Evolutionary conservation across 139 green algal species (phyloP).

Genomic region (Trebouxia sp.): DNA sequence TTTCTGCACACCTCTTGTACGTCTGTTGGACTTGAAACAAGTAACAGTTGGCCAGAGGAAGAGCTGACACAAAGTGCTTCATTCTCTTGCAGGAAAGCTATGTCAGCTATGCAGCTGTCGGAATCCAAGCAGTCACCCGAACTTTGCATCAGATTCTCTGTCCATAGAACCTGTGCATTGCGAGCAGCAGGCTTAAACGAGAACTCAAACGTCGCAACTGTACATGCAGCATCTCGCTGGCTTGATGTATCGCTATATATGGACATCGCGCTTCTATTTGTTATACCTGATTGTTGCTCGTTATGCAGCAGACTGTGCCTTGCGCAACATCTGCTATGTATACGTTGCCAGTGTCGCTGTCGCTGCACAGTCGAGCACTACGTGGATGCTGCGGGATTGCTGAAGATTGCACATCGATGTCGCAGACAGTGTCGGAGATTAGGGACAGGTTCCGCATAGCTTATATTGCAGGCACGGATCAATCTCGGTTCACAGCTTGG

Average conservation of each 20-base stretch:
- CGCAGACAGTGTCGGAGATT: neutral
- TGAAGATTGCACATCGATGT: neutral
- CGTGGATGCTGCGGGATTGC: no score
- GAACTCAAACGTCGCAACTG: no score
- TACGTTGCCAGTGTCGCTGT: neutral
- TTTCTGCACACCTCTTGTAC: conserved; percentile 9
- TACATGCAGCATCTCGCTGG: no score
- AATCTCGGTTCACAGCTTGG: no score
- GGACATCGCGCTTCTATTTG: no score
- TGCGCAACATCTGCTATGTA: conserved; percentile 15
- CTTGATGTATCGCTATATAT: no score
- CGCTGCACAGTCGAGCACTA: neutral
- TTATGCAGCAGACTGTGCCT: neutral
- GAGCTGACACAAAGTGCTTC: neutral
- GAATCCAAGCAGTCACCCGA: neutral
- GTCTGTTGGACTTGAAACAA: neutral
- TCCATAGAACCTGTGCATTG: no score
- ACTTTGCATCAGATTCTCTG: neutral
- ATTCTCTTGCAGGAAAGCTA: neutral
- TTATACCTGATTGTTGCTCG: neutral
- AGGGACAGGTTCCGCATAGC: neutral
- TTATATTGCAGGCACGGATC: no score
- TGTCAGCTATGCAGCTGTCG: neutral
- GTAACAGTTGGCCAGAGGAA: neutral
- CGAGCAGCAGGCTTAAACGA: no score